Base-by-base conservation (phyloP, 495 filamentous ascomycete species). In the Penicillium cosmopolitanum region DNA sequence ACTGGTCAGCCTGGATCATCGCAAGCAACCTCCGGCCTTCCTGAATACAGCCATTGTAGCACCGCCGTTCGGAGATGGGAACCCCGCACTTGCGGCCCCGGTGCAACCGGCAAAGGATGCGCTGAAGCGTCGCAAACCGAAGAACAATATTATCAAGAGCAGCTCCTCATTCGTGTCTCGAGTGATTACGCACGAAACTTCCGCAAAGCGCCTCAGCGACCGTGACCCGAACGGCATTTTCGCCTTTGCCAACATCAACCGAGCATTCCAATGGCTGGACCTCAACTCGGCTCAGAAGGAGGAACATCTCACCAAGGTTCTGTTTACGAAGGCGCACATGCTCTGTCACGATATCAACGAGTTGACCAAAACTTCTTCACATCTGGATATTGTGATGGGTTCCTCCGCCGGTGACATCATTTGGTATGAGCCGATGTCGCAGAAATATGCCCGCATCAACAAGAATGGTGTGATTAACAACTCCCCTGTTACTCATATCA, bases 401-500 rank as follows among this genome's bases (percentile, higher is more conserved):
- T 97, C 96, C 58, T 96, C 93, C 3, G 93, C 92, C 0, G 92
- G 92, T 23, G 95, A 98, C 67, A 95, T 98, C 50, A 93, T 98
- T 50, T 98, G 96, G 96, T 98, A 94, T 78, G 95, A 98, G 75
- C 93, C 95, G 12, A 91, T 97, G 67, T 93, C 92, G 18, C 93
- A 97, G 66, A 95, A 96, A 68, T 98, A 98, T 70, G 90, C 90
- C 3, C 87, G 96, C 5, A 82, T 98, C 58, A 98, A 98, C 74
- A 98, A 98, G 74, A 97, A 97, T 72, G 93, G 93, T 9, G 83
- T 89, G 53, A 93, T 98, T 71, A 96, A 94, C 71, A 78, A 84
- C 40, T 90, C 90, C 3, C 86, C 95, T 1, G 87, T 98, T 11
- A 89, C 89, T 2, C 85, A 92, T 55, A 96, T 98, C 65, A 85